Conservation (phyloP, 768 basidiomycete genomes). For the Fomitopsis pulvina region DNA sequence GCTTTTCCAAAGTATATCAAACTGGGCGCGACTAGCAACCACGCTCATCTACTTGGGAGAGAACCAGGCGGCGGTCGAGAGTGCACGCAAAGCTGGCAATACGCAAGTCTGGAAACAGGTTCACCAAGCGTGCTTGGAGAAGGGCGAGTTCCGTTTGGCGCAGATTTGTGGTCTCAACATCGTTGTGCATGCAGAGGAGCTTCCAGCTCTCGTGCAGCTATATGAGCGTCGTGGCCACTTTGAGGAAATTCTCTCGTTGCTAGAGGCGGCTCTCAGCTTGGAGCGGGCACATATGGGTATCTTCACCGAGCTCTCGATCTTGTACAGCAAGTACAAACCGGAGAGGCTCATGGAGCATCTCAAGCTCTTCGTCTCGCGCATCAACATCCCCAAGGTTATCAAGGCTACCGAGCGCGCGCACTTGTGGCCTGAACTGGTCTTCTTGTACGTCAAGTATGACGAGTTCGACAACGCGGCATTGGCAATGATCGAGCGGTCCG, state of each 20-base stretch:
- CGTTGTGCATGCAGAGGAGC: slow-evolving; percentile 91
- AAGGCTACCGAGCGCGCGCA: slow-evolving; percentile 94
- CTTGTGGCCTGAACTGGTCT: slow-evolving; percentile 97
- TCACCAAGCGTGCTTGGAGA: slow-evolving; percentile 96
- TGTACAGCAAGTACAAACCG: slow-evolving; percentile 94
- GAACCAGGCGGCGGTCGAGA: slow-evolving; percentile 97
- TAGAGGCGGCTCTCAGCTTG: slow-evolving; percentile 93
- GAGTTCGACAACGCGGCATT: slow-evolving; percentile 97
- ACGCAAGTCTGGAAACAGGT: slow-evolving; percentile 99
- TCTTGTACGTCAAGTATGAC: slow-evolving; percentile 98
- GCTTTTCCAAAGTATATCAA: slow-evolving; percentile 93
- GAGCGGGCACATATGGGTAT: slow-evolving; percentile 99
- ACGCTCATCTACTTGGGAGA: slow-evolving; percentile 98
- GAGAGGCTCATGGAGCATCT: slow-evolving; percentile 98
- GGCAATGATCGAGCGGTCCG: slow-evolving; percentile 97
- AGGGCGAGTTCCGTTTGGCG: slow-evolving; percentile 92
- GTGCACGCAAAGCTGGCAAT: slow-evolving; percentile 98
- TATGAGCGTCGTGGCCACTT: slow-evolving; percentile 93
- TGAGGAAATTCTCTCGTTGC: slow-evolving; percentile 83
- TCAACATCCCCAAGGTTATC: slow-evolving; percentile 99
- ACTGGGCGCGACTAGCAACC: slow-evolving; percentile 97
- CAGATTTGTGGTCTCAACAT: slow-evolving; percentile 99
- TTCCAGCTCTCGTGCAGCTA: slow-evolving; percentile 62
- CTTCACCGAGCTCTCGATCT: slow-evolving; percentile 88
- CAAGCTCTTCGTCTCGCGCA: slow-evolving; percentile 90